Evolutionary conservation across 1,284 basidiomycete species (phyloP), one percentile per base, ranked within the genome.

Genomic region (Vanrija sp.): DNA sequence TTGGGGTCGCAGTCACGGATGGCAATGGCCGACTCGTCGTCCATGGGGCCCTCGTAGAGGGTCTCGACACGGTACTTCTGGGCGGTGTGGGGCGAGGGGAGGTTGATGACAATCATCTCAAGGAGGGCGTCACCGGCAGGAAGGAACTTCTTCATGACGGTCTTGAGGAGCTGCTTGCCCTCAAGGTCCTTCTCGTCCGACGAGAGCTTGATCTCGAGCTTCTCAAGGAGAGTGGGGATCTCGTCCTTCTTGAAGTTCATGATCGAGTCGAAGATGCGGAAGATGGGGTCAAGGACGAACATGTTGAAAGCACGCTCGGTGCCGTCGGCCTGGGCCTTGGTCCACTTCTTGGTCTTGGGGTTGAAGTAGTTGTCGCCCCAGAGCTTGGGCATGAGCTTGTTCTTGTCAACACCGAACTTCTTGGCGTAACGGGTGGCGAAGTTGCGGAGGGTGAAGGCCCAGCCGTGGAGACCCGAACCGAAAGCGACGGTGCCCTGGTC

Each of bases 301-400:
- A 82, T 80, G 80, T 89, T 94, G 84, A 94, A 95, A 51, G 89
- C 88, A 78, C 89, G 91, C 70, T 94, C 96, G 60, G 96, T 87
- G 68, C 95, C 89, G 57, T 85, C 83, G 67, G 86, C 87, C 36
- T 78, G 80, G 77, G 88, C 89, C 61, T 88, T 92, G 50, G 89
- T 83, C 96, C 96, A 98, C 81, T 99, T 98, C 79, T 87, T 88
- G 57, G 95, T 98, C 65, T 87, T 84, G 63, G 94, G 89, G 84
- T 98, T 98, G 84, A 98, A 98, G 83, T 81, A 98, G 84, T 98
- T 98, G 83, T 99, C 96, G 57, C 96, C 96, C 96, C 96, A 98
- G 54, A 98, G 86, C 82, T 91, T 96, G 69, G 76, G 72, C 88
- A 98, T 96, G 85, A 98, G 92, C 84, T 98, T 98, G 62, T 88